Base-by-base conservation (phyloP, 1,284 basidiomycete genomes). In the Rugosomyces carneus region DNA sequence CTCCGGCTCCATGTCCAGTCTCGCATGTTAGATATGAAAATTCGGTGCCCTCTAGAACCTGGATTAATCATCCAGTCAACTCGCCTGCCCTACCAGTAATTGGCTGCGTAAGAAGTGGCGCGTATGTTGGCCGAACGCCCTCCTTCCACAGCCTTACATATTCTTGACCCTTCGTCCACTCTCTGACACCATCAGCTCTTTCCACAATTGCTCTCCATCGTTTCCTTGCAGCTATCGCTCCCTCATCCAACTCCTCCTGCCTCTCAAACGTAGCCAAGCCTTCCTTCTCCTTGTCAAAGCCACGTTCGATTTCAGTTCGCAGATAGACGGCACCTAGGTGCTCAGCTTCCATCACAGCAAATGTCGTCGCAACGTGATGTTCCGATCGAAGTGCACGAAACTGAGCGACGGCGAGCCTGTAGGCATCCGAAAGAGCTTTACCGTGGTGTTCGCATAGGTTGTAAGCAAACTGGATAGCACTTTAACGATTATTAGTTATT, bases 311-410 rank as follows among this genome's bases (percentile, higher is more conserved):
- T 64, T 83, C 79, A 13, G 77, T 76, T 13, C 70, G 72, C 9
- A 71, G 73, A 56, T 91, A 89, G 29, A 69, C 60, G n/a, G 81
- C 81, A 39, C 93, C 93, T 57, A 87, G 78, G 21, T 77, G 67
- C 52, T 86, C 75, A 9, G 93, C 93, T 67, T 98, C 93, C 54
- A 84, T 70, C 15, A 77, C 75, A 10, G 94, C 93, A 42, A 89
- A 81, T 3, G 76, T 71, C 21, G 79, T 81, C 2, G 90, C 78
- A 46, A 91, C 78, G 58, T 93, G 82, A 56, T 89, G 85, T 62
- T 92, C 84, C 19, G 90, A 84, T 44, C 92, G 84, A 29, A 98
- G 75, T 16, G 88, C 72, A 42, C 89, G 83, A 69, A 93, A 98
- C 64, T 96, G 90, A 10, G 78, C 73, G n/a, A 92, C 77, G 18